These are phyloP conservation scores for Geotrichum macrosporum DNA, from an alignment of 1,139 yeast genomes.

Conservation along the genomic window DNA sequence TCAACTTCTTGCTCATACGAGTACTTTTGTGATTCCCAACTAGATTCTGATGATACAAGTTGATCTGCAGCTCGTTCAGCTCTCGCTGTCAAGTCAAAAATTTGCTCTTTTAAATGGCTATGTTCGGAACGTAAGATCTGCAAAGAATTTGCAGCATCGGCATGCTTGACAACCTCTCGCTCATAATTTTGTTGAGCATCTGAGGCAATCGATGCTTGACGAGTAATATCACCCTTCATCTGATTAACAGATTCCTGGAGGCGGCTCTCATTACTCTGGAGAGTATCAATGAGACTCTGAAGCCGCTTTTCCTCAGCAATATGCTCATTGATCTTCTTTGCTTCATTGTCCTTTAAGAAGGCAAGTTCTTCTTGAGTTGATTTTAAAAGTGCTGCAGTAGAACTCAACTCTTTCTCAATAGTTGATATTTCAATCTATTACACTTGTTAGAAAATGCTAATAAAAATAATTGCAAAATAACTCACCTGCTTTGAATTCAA, in stretches of 20 bases:
- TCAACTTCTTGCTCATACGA: slow-evolving; percentile 54
- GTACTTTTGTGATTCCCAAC: slow-evolving; percentile 45
- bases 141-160: slow-evolving; percentile 49
- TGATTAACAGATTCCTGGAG: slow-evolving; percentile 27
- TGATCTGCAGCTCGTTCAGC: slow-evolving; percentile 37
- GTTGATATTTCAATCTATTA: slow-evolving; percentile 38
- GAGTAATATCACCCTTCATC: slow-evolving; percentile 46
- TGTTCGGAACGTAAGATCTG: slow-evolving; percentile 45
- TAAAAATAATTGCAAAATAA: slow-evolving; percentile 25
- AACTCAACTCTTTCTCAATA: slow-evolving; percentile 39
- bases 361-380: slow-evolving; percentile 24
- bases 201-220: slow-evolving; percentile 48
- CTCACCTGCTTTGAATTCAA: slow-evolving; percentile 41
- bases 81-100: slow-evolving; percentile 39
- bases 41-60: slow-evolving; percentile 39
- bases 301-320: slow-evolving; percentile 40
- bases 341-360: slow-evolving; percentile 26
- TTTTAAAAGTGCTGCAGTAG: slow-evolving; percentile 34
- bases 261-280: slow-evolving; percentile 42
- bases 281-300: slow-evolving; percentile 43
- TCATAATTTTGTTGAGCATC: slow-evolving; percentile 57
- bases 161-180: slow-evolving; percentile 54
- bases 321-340: slow-evolving; percentile 28
- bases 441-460: slow-evolving; percentile 18
- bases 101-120: slow-evolving; percentile 40